These are phyloP conservation scores for Cryptococcus amylolentus DNA, from an alignment of 1,284 basidiomycete genomes.

Conservation along the genomic window DNA sequence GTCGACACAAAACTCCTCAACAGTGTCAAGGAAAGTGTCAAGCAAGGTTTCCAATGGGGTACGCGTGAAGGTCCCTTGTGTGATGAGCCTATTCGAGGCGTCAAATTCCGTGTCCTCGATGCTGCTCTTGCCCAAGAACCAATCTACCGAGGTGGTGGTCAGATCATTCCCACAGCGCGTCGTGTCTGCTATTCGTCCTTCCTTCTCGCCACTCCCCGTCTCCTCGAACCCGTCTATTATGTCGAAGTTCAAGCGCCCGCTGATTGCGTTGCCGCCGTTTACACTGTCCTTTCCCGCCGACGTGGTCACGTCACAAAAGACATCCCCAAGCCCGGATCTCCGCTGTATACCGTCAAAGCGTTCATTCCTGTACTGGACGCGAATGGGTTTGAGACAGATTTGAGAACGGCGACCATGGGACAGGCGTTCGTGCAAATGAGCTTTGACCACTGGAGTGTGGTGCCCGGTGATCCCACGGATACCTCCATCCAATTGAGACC, in stretches of 20 bases:
- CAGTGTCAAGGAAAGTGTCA: slow-evolving; percentile 89
- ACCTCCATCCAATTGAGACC: slow-evolving; percentile 91
- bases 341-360: slow-evolving; percentile 94
- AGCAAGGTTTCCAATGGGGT: slow-evolving; percentile 99
- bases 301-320: slow-evolving; percentile 98
- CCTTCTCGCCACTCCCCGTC: slow-evolving; percentile 74
- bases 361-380: slow-evolving; percentile 97
- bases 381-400: slow-evolving; percentile 97
- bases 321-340: slow-evolving; percentile 93
- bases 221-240: slow-evolving; percentile 97
- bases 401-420: slow-evolving; percentile 93
- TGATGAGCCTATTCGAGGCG: slow-evolving; percentile 98
- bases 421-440: slow-evolving; percentile 95
- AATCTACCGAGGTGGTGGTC: slow-evolving; percentile 91
- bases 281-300: slow-evolving; percentile 91
- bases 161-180: slow-evolving; percentile 80
- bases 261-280: slow-evolving; percentile 97
- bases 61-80: slow-evolving; percentile 94
- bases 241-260: slow-evolving; percentile 98
- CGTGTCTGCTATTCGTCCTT: slow-evolving; percentile 96
- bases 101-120: slow-evolving; percentile 94
- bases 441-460: slow-evolving; percentile 98
- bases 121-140: slow-evolving; percentile 88
- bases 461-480: slow-evolving; percentile 97
- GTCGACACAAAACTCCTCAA: slow-evolving; percentile 89